Percentiles rank a stretch among this genome's conserved stretches.
phyloP scores from a whole-genome alignment of 305 asterid genomes.

The Solanum chacoense region DNA sequence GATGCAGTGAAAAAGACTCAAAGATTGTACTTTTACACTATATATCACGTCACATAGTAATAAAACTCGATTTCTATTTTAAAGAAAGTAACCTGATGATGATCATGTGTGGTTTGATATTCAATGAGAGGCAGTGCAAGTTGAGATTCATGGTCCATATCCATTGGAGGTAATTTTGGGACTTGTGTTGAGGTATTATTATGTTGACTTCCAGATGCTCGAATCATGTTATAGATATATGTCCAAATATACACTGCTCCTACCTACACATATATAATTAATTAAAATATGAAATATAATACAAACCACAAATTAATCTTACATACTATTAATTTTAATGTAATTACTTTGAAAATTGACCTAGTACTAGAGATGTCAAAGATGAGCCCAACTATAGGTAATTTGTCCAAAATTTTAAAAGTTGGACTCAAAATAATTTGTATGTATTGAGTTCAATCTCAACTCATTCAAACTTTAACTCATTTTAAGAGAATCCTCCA shows the following conservation, averaged over 20 bases:
- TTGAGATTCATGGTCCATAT: slow-evolving; percentile 1
- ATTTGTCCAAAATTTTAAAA: too few relatives aligned
- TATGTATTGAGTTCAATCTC: too few relatives aligned
- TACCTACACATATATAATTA: not conserved
- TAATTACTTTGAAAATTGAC: too few relatives aligned
- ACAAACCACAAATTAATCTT: not conserved
- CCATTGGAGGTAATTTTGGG: not conserved
- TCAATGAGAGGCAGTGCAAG: not conserved
- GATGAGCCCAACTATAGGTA: not conserved
- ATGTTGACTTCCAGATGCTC: not conserved
- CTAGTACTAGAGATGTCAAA: too few relatives aligned
- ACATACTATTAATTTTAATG: not conserved
- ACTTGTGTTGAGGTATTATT: not conserved
- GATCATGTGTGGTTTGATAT: not conserved
- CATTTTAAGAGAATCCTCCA: too few relatives aligned
- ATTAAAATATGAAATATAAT: too few relatives aligned
- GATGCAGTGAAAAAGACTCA: not conserved
- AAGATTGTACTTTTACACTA: not conserved
- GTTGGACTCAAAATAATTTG: too few relatives aligned
- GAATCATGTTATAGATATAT: slow-evolving; percentile 18
- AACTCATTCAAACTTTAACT: not conserved
- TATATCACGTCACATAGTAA: not conserved
- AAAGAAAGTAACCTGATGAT: not conserved
- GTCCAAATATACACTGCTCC: slow-evolving; percentile 26
- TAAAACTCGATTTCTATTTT: too few relatives aligned